Conservation (phyloP, 345 rosid species). For the Euphorbia lathyris region DNA sequence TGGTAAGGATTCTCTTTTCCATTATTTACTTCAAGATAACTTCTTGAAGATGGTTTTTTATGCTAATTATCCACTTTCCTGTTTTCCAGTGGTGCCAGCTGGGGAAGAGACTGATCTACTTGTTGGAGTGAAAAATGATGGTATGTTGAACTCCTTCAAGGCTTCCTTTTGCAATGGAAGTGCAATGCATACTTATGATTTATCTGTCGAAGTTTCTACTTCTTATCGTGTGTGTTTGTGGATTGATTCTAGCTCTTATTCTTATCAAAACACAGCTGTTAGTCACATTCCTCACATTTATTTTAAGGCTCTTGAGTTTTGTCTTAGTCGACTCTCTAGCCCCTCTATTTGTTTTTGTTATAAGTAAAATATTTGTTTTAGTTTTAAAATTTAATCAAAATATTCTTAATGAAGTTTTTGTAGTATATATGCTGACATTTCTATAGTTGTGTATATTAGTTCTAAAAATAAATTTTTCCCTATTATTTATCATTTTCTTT, state of each 20-base stretch:
- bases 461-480: too few relatives aligned
- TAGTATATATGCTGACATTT: too few relatives aligned
- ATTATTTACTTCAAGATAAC: not conserved
- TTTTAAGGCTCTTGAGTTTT: not conserved
- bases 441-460: too few relatives aligned
- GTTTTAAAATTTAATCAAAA: too few relatives aligned
- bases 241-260: not conserved
- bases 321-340: not conserved
- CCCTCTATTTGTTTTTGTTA: too few relatives aligned
- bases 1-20: constrained; percentile 31
- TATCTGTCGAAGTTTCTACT: not conserved
- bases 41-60: not conserved
- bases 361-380: too few relatives aligned
- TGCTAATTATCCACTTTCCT: not conserved
- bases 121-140: constrained; percentile 83
- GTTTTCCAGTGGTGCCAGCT: constrained; percentile 60
- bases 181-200: not conserved
- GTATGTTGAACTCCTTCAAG: constrained; percentile 34
- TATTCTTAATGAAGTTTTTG: too few relatives aligned
- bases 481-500: too few relatives aligned
- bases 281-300: not conserved
- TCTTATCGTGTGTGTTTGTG: not conserved
- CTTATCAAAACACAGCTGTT: too few relatives aligned
- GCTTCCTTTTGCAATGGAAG: constrained; percentile 6
- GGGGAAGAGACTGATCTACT: constrained; percentile 80